Evolutionary conservation across 108 stramenopile genomes (phyloP).

Genomic region (Fragilaria radians): DNA sequence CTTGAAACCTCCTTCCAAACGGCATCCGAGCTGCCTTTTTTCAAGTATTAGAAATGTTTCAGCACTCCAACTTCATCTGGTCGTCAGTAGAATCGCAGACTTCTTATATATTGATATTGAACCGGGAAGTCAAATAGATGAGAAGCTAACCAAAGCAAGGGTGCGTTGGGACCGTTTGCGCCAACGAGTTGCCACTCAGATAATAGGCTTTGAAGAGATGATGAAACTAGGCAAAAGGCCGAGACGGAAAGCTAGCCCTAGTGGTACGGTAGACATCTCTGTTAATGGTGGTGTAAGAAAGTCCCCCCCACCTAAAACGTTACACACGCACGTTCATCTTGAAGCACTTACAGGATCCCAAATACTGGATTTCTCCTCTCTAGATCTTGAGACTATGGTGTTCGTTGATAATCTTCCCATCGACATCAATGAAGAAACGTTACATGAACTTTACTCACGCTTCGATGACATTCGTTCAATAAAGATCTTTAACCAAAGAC

Average conservation of each 20-base stretch:
- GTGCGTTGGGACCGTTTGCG: background rate
- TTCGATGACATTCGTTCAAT: constrained; percentile 62
- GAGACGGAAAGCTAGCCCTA: background rate
- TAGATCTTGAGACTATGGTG: constrained; percentile 25
- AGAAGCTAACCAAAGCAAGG: background rate
- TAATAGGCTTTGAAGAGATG: background rate
- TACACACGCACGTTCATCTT: background rate
- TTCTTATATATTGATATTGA: background rate
- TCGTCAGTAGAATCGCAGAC: background rate
- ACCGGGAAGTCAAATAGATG: background rate
- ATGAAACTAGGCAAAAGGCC: background rate
- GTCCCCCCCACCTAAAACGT: background rate
- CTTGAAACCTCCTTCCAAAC: background rate
- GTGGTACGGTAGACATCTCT: no score
- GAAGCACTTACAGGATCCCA: background rate
- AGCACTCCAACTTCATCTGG: background rate
- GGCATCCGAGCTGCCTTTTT: background rate
- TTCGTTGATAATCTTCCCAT: constrained; percentile 81
- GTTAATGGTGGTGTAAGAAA: background rate
- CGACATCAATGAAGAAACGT: constrained; percentile 49
- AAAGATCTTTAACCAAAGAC: constrained; percentile 61
- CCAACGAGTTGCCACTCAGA: background rate
- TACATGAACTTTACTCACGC: constrained; percentile 53
- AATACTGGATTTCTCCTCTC: background rate
- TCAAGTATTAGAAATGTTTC: background rate